A percentile compares a stretch with the other conserved stretches of the same genome.
Conservation (phyloP, 169 alveolate genomes). For the Eimeria mitis region DNA sequence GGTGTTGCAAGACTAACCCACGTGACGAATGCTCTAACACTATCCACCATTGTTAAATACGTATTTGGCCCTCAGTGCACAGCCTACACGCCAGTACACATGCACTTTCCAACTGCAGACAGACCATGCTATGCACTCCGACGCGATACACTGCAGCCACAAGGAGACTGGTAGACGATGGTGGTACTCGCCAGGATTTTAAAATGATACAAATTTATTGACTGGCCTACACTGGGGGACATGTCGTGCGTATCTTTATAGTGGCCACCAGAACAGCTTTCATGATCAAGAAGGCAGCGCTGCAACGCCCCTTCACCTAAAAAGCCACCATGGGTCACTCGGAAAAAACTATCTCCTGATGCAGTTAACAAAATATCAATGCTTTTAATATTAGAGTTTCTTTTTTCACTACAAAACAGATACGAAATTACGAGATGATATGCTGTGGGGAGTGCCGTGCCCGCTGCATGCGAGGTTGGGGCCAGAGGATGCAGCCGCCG, state of each 20-base stretch:
- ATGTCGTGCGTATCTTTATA: not conserved
- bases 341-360: not conserved
- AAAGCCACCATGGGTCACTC: not conserved
- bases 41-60: not conserved
- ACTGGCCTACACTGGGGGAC: not conserved
- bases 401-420: not conserved
- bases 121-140: not conserved
- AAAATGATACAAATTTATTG: not conserved
- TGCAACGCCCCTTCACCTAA: not conserved
- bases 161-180: not conserved
- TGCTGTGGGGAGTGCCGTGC: conserved; percentile 59
- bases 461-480: conserved; percentile 67
- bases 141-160: not conserved
- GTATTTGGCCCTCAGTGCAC: not conserved
- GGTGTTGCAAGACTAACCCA: too few relatives aligned
- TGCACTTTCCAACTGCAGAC: not conserved
- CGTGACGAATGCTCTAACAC: not conserved
- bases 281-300: not conserved
- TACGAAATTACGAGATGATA: too few relatives aligned
- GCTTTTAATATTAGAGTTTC: not conserved
- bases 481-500: conserved; percentile 69
- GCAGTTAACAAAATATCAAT: not conserved
- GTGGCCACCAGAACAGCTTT: not conserved
- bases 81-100: not conserved
- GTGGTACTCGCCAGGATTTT: not conserved